Evolutionary conservation across 192 early-diverging fungal species (phyloP).

Genomic region (Backusella parvicylindrica): DNA sequence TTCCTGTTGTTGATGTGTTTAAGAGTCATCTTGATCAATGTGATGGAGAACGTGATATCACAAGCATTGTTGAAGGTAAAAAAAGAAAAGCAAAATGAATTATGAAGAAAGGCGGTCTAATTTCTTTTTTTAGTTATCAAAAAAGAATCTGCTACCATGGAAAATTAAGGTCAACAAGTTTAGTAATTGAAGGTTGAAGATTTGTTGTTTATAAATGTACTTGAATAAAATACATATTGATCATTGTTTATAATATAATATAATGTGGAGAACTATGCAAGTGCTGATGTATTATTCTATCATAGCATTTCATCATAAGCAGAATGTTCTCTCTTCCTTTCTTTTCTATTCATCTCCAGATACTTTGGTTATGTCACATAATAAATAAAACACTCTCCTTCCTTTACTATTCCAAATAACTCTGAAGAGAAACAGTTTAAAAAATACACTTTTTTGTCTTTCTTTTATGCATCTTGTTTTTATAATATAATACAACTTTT

Average conservation of each 20-base stretch:
- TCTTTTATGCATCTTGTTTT: no score
- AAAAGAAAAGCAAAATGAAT: background rate
- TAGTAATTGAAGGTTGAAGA: background rate
- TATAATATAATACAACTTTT: background rate
- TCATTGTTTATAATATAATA: background rate
- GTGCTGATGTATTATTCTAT: no score
- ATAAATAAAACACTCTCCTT: no score
- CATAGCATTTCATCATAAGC: background rate
- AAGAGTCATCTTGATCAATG: conserved; percentile 9
- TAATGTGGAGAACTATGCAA: no score
- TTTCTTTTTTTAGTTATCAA: background rate
- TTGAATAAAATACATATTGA: no score
- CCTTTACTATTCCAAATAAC: no score
- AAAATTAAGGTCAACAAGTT: background rate
- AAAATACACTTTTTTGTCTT: no score
- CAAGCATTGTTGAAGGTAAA: conserved; percentile 31
- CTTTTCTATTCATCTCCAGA: background rate
- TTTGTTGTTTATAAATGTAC: background rate
- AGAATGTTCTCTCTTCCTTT: background rate
- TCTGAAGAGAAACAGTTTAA: no score
- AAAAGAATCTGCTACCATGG: background rate
- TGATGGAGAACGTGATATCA: conserved; percentile 15
- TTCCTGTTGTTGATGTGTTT: conserved; percentile 35
- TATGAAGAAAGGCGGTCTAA: background rate
- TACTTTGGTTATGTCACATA: no score